Evolutionary conservation across 345 rosid species (phyloP), one percentile per base, ranked within the genome.

Genomic region (Lepidium aucheri): DNA sequence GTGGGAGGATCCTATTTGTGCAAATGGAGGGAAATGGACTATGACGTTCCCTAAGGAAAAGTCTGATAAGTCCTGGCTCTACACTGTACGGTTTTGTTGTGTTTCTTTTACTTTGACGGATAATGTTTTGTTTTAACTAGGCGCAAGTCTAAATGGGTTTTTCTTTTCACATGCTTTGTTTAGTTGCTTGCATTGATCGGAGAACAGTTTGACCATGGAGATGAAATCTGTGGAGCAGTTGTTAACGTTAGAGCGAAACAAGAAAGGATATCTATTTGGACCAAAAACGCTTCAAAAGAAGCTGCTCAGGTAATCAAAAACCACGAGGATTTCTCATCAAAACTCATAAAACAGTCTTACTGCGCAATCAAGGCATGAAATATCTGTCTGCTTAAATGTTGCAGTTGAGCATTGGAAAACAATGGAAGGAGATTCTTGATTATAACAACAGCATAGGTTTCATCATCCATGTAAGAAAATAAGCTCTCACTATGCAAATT

Each of bases 1-100:
- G 59, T 91, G 97, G 97, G 97, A 94, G 80, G 97, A 90, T 68
- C 99, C 97, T 43, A 81, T 90, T 20, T 94, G 97, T 74, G 88
- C 93, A 18, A 85, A 90, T 32, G 99, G 99, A 49, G 97, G 99
- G 50, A 94, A 83, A 76, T 94, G 99, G 99, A 86, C 93, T 39
- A 74, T 86, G 65, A 75, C 62, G 34, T 74, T 75, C 53, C 3
- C 11, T 0, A 83, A 51, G 73, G 87, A 74, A 33, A 88, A 86
- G 72, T 84, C 93, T 41, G 99, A 94, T 71, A 80, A 77, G 7
- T 40, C 15, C 72, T 94, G 99, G 95, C 75, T 94, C 67, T 77
- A 86, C 72, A 88, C 97, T 45, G 96, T 91, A 79, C 7, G 67
- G 43, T 49, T 60, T 14, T 14, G n/a, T 9, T 47, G n/a, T 34